Evolutionary conservation across 768 basidiomycete species (phyloP), one percentile per base, ranked within the genome.

Genomic region (Tylopilus cervinicoccineus): DNA sequence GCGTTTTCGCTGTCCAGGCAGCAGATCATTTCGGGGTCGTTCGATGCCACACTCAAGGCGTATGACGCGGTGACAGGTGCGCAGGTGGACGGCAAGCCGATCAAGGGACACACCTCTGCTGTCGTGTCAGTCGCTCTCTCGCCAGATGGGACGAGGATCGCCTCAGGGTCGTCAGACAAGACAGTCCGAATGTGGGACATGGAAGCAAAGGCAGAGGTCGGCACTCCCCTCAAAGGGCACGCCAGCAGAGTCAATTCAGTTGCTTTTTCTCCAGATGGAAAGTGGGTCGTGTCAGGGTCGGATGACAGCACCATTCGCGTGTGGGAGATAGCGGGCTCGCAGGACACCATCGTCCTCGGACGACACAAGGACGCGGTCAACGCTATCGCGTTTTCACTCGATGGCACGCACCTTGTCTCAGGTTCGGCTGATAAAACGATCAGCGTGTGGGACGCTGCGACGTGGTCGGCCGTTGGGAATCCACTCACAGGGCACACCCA

Each of bases 371-470:
- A 31, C 6, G 24, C 22, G 7, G 52, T 46, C 36, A 46, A 19
- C 9, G 19, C 45, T 13, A 7, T 47, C 17, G 31, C 20, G 16
- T 39, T 49, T 13, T 53, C 54, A 5, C 32, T 20, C 9, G 44
- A 54, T 26, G 36, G 53, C 19, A 27, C n/a, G n/a, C n/a, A 24
- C 22, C 14, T 58, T 23, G 46, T 50, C 28, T 52, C 48, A 8
- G 43, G 32, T 34, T 51, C 48, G 14, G 38, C 38, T 4, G 38
- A 38, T 13, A 38, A 38, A n/a, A 38, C 22, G 5, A 38, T 38
- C 38, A 24, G 23, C 22, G 38, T 23, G 22, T 38, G 38, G 23
- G 38, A 38, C 23, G 7, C 38, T 10, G 22, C 16, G 38, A 23
- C 14, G 14, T 38, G 38, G 38, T 22, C 38, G 7, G 23, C n/a